A percentile compares a stretch with the other conserved stretches of the same genome.
These are phyloP conservation scores for Aspergillus carlsbadensis DNA, from an alignment of 495 filamentous ascomycete genomes.

Conservation along the genomic window DNA sequence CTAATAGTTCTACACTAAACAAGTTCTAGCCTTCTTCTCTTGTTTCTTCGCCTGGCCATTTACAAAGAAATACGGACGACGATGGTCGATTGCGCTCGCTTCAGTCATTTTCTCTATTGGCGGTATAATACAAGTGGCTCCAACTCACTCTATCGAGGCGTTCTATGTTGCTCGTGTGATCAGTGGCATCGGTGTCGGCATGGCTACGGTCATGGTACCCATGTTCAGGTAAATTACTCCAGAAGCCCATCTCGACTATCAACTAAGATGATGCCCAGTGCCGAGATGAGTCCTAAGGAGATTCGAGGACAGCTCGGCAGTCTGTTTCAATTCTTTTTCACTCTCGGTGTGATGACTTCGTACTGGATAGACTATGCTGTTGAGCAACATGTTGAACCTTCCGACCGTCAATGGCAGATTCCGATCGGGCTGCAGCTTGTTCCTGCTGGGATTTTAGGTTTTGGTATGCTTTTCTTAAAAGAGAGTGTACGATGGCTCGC, in stretches of 20 bases:
- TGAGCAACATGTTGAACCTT: conserved; percentile 27
- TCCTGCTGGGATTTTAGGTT: conserved; percentile 42
- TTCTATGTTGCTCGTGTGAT: conserved; percentile 51
- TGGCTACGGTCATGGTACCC: conserved; percentile 52
- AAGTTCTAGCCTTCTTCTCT: conserved; percentile 20
- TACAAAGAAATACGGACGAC: conserved; percentile 37
- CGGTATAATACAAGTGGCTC: conserved; percentile 41
- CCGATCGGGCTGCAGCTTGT: conserved; percentile 52
- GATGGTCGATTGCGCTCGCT: conserved; percentile 39
- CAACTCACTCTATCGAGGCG: conserved; percentile 42
- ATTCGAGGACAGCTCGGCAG: conserved; percentile 51
- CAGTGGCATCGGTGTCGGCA: conserved; percentile 56
- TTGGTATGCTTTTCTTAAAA: conserved; percentile 45
- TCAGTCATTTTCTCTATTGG: conserved; percentile 45
- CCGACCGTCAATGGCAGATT: conserved; percentile 52
- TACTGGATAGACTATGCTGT: conserved; percentile 56
- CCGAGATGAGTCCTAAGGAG: conserved; percentile 55
- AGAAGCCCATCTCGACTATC: background rate
- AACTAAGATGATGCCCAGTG: conserved; percentile 40
- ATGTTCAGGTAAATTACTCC: conserved; percentile 37
- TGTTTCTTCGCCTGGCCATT: conserved; percentile 21
- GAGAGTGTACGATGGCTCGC: conserved; percentile 53
- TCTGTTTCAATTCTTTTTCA: conserved; percentile 49
- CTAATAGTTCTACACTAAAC: background rate
- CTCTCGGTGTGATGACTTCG: conserved; percentile 48